A percentile compares a stretch with the other conserved stretches of the same genome.
phyloP scores from a whole-genome alignment of 495 filamentous ascomycete species.

The Penicillium paradoxum region DNA sequence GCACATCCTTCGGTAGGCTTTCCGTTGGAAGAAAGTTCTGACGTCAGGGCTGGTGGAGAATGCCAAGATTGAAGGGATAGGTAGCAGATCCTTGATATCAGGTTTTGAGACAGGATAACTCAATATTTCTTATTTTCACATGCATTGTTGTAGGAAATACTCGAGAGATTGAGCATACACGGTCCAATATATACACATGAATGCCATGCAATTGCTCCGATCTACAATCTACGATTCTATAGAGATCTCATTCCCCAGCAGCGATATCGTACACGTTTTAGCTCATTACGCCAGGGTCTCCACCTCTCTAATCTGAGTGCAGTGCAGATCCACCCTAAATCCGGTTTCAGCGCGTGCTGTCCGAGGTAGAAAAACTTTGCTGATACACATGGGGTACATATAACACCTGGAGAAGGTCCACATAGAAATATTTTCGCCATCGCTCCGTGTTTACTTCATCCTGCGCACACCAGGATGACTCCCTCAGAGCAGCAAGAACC shows the following conservation, averaged over 20 bases:
- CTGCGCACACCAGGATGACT: not conserved
- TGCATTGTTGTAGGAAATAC: too few relatives aligned
- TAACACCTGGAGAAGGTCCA: conserved; percentile 5
- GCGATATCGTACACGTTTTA: not conserved
- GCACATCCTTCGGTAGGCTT: not conserved
- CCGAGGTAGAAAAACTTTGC: not conserved
- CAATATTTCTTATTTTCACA: not conserved
- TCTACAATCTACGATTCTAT: too few relatives aligned
- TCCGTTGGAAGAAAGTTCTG: not conserved
- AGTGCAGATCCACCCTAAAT: conserved; percentile 8
- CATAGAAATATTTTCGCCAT: not conserved
- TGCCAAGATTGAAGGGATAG: not conserved
- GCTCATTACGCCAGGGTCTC: not conserved
- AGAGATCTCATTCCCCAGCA: too few relatives aligned
- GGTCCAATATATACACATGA: too few relatives aligned
- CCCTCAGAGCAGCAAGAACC: conserved; percentile 4
- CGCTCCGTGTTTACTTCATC: not conserved
- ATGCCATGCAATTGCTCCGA: too few relatives aligned
- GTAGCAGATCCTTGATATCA: not conserved
- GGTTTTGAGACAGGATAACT: not conserved
- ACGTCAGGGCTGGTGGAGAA: not conserved
- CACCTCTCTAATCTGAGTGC: not conserved
- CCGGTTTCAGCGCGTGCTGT: conserved; percentile 1
- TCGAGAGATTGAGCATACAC: too few relatives aligned
- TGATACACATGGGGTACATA: not conserved